phyloP scores from a whole-genome alignment of 2,329 filamentous ascomycete genomes.

The Colletotrichum sp. region DNA sequence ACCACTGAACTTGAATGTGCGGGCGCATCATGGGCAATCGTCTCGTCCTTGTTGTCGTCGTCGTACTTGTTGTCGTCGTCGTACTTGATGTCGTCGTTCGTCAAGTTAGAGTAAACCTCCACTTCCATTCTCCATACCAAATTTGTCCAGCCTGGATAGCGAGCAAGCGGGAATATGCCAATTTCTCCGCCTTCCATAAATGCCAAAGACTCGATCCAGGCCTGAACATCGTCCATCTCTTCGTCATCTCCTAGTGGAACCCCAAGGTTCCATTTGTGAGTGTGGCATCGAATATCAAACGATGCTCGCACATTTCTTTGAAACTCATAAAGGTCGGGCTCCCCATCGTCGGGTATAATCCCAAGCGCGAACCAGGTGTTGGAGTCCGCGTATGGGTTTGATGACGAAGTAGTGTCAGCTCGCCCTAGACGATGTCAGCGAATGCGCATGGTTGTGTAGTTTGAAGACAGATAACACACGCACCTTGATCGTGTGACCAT shows the following conservation, averaged over 20 bases:
- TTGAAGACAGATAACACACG: neutral
- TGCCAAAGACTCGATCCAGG: neutral
- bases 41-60: too few relatives aligned
- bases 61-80: too few relatives aligned
- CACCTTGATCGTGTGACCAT: neutral
- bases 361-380: neutral
- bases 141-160: neutral
- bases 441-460: neutral
- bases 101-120: neutral
- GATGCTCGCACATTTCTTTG: neutral
- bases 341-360: rapidly evolving
- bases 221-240: neutral
- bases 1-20: neutral
- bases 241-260: neutral
- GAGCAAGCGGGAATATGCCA: neutral
- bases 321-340: neutral
- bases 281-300: neutral
- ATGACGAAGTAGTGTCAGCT: neutral
- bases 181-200: neutral
- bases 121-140: neutral
- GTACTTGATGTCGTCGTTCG: neutral
- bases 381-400: neutral
- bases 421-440: neutral
- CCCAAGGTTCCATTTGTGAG: neutral
- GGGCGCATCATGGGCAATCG: too few relatives aligned